These are phyloP conservation scores for Sclerotinia minor DNA, from an alignment of 2,329 filamentous ascomycete species.

Conservation along the genomic window DNA sequence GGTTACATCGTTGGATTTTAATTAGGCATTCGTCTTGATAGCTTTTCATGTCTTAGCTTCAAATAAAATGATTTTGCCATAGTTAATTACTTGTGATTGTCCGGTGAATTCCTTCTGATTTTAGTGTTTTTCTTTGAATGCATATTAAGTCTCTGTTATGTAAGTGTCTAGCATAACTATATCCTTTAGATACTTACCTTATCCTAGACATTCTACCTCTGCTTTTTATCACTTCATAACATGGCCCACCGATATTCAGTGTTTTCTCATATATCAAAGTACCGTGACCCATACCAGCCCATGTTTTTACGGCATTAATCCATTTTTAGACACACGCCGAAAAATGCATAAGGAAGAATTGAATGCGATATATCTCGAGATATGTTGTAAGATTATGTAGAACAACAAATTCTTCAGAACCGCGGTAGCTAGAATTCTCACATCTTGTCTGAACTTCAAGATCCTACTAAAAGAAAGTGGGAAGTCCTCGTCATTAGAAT, in stretches of 20 bases:
- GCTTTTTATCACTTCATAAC: no score
- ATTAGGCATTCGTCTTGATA: background rate
- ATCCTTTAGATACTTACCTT: background rate
- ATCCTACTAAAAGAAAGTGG: constrained; percentile 33
- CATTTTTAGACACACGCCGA: constrained; percentile 37
- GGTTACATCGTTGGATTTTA: background rate
- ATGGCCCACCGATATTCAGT: background rate
- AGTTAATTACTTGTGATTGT: background rate
- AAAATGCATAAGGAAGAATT: constrained; percentile 28
- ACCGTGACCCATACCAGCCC: constrained; percentile 22
- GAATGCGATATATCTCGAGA: constrained; percentile 21
- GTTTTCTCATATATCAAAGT: background rate
- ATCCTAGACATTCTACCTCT: background rate
- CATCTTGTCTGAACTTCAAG: constrained; percentile 34
- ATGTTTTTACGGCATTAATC: constrained; percentile 33
- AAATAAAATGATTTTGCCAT: background rate
- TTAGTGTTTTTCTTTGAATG: background rate
- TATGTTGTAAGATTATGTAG: constrained; percentile 24
- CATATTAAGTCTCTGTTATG: background rate
- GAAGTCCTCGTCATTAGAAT: constrained; percentile 31
- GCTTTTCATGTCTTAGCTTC: background rate
- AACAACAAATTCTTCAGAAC: constrained; percentile 28
- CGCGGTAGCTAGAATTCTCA: constrained; percentile 33
- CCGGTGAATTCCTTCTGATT: no score
- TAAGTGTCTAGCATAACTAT: background rate